Base-by-base conservation (phyloP, 1,284 basidiomycete genomes). In the Exobasidium cylindrosporum region DNA sequence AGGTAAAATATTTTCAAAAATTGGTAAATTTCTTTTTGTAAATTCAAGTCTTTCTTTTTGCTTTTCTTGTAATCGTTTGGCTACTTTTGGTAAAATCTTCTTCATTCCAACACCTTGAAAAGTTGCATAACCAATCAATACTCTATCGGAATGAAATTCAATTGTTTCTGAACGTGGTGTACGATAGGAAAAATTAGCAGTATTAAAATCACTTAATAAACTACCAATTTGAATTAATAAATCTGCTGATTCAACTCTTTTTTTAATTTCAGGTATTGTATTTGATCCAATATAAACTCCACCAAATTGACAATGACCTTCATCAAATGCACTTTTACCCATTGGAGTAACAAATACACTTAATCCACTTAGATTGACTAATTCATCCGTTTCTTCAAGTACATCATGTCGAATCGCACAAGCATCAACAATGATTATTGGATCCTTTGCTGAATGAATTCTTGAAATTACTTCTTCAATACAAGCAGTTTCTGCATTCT, bases 151-250 rank as follows among this genome's bases (percentile, higher is more conserved):
- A 81, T 97, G 94, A 11, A 97, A 83, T 87, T 93, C 82, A 61
- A 84, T 79, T 13, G 79, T 77, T 61, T 79, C 64, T 52, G 73
- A 47, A 68, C 57, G 60, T 31, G 63, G 59, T 43, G 31, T 72
- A 21, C 62, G 55, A 56, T 61, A 67, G 57, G 53, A 56, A 54
- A 73, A 91, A 80, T 88, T 88, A 50, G 89, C 91, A 17, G 89
- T 89, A 79, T 97, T 97, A 84, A 94, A 96, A 80, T 97, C 95
- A 63, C 85, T 88, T 81, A 87, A 87, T 54, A 96, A 82, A 0
- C 84, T 83, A 23, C 94, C 94, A 63, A 96, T 83, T 43, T 88
- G 90, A 31, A 97, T 82, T 62, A 94, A 87, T 56, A 97, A 84
- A 74, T 91, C 92, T 10, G 92, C 87, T 1, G 80, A 82, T 81